Percentiles rank a stretch among this genome's conserved stretches.
These are phyloP conservation scores for Erigeron canadensis DNA, from an alignment of 129 eudicot species.

Conservation along the genomic window DNA sequence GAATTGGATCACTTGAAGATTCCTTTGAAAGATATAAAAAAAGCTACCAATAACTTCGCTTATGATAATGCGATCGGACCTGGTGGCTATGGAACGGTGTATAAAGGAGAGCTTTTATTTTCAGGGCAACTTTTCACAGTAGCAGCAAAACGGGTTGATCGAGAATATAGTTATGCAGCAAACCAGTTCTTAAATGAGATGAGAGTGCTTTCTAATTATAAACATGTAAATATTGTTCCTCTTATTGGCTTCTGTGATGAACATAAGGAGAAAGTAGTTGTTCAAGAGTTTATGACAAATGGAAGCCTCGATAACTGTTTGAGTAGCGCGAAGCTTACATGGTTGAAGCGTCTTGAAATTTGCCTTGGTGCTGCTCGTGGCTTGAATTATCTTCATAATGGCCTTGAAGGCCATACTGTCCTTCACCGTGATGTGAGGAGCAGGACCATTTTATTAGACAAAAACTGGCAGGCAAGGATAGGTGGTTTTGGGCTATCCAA, in stretches of 20 bases:
- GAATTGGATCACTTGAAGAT: constrained; percentile 25
- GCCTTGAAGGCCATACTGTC: constrained; percentile 15
- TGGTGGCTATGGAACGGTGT: constrained; percentile 26
- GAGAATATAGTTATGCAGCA: not conserved
- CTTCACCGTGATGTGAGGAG: constrained; percentile 19
- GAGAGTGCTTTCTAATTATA: constrained; percentile 10
- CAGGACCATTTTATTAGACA: constrained; percentile 22
- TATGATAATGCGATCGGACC: constrained; percentile 8
- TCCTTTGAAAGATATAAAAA: constrained; percentile 2
- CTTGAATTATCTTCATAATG: constrained; percentile 25
- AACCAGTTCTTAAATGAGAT: constrained; percentile 16
- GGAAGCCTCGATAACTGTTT: constrained; percentile 23
- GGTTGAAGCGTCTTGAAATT: constrained; percentile 24
- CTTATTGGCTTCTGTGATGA: constrained; percentile 33
- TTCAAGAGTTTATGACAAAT: constrained; percentile 1
- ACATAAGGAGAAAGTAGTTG: constrained; percentile 10
- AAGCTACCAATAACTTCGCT: constrained; percentile 24
- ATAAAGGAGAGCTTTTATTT: constrained; percentile 19
- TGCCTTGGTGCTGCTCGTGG: constrained; percentile 26
- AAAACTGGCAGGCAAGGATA: constrained; percentile 26
- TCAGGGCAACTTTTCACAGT: not conserved
- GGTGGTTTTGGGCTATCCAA: constrained; percentile 23
- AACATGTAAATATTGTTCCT: constrained; percentile 24
- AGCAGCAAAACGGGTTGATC: constrained; percentile 19
- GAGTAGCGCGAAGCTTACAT: constrained; percentile 12